Evolutionary conservation across 2,329 filamentous ascomycete species (phyloP).

Genomic region (Sporothrix brunneoviolacea): DNA sequence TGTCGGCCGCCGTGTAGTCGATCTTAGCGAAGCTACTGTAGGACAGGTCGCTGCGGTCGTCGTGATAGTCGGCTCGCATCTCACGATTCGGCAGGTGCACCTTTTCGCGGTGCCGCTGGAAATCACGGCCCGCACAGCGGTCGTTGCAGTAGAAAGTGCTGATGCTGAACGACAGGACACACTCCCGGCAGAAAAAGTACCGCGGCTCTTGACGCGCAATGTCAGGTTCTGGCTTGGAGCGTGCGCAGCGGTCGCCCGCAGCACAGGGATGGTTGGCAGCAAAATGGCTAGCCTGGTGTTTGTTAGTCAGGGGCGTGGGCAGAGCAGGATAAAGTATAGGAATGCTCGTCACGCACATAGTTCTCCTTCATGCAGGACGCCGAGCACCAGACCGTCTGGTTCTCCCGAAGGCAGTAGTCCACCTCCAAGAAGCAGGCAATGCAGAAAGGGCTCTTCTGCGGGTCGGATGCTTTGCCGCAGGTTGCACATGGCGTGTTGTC

Average conservation of each 20-base stretch:
- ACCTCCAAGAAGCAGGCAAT: conserved; percentile 19
- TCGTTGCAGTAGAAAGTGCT: conserved; percentile 27
- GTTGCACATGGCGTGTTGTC: conserved; percentile 13
- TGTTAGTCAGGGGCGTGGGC: not conserved
- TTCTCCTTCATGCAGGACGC: conserved; percentile 13
- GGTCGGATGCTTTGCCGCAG: conserved; percentile 13
- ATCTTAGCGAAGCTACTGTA: conserved; percentile 6
- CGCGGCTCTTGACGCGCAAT: conserved; percentile 9
- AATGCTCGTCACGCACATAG: conserved; percentile 6
- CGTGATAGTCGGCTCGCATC: conserved; percentile 14
- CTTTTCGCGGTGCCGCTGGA: conserved; percentile 27
- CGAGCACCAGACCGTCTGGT: conserved; percentile 19
- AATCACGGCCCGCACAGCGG: conserved; percentile 26
- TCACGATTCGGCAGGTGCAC: conserved; percentile 25
- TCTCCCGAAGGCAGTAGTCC: conserved; percentile 17
- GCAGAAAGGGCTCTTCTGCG: conserved; percentile 16
- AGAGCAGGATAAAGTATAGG: too few species aligned
- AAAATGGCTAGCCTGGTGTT: conserved; percentile 8
- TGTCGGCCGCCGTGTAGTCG: conserved; percentile 18
- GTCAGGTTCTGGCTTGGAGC: not conserved
- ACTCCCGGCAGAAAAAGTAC: conserved; percentile 28
- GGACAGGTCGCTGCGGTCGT: conserved; percentile 16
- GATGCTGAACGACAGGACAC: conserved; percentile 23
- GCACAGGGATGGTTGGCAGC: conserved; percentile 15
- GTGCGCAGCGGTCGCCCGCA: conserved; percentile 15